Base-by-base conservation (phyloP, 2,329 filamentous ascomycete species). In the Colletotrichum sojae region DNA sequence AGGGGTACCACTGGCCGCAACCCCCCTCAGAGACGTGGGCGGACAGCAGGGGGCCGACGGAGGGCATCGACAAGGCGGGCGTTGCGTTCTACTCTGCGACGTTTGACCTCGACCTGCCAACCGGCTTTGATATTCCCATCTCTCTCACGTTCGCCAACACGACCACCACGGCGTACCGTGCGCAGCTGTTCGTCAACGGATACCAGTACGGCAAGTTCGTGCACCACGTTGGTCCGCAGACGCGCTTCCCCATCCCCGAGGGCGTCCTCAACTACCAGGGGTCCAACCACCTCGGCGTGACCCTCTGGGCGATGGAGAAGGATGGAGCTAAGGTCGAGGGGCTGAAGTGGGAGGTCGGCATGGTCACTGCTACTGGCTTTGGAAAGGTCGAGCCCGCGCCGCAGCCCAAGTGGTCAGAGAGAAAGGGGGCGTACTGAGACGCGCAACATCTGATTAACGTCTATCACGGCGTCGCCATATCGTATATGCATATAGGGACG, bases 161-260 rank as follows among this genome's bases (percentile, higher is more conserved):
- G 2, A 80, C 81, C 0, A 73, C 67, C 0, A 56, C 67, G 1
- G 71, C 72, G 3, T 90, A 90, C 72, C 83, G 90, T 39, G 86
- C 81, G 2, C 88, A 91, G 78, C 76, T 93, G 6, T 93, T 86
- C 73, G 86, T 93, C 56, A 93, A 93, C 73, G 91, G 91, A 2
- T 93, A 89, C 79, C 90, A 93, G 78, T 92, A 88, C 69, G 81
- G 82, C 58, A 79, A 80, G 72, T 80, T 76, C 53, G 78, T 88
- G 5, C 89, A 87, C 73, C 90, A 93, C 72, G 81, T 94, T 22
- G 91, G 92, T 0, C 92, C 92, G 4, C 91, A 94, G 81, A 87
- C 84, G 0, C 82, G 78, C 4, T 94, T 89, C 79, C 91, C 91
- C 4, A 87, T 94, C 8, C 91, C 91, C 0, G 86, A 92, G 78